Percentiles rank a stretch among this genome's conserved stretches.
These are phyloP conservation scores for Penicillium antarcticum DNA, from an alignment of 495 filamentous ascomycete species.

Conservation along the genomic window DNA sequence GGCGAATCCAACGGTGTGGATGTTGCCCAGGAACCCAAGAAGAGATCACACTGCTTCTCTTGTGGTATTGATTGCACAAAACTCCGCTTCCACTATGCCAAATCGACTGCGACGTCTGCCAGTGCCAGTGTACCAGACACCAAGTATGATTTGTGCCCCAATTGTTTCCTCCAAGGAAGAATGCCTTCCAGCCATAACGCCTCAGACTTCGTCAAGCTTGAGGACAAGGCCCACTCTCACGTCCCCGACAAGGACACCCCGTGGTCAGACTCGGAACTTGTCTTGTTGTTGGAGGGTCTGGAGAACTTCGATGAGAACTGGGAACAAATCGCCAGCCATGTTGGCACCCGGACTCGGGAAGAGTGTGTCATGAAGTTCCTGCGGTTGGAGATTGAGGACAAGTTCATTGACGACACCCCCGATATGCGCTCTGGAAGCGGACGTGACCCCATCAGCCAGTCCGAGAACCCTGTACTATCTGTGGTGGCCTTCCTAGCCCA, in stretches of 20 bases:
- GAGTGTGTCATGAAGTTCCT: slow-evolving; percentile 96
- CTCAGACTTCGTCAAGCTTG: slow-evolving; percentile 78
- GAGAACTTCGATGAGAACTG: slow-evolving; percentile 94
- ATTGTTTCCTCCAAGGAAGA: slow-evolving; percentile 78
- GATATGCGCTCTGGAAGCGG: slow-evolving; percentile 65
- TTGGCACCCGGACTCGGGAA: slow-evolving; percentile 86
- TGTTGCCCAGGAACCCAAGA: slow-evolving; percentile 57
- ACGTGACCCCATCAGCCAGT: slow-evolving; percentile 78
- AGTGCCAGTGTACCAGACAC: slow-evolving; percentile 54
- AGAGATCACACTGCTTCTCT: slow-evolving; percentile 76
- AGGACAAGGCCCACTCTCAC: slow-evolving; percentile 73
- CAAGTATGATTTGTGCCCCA: slow-evolving; percentile 85
- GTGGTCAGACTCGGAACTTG: slow-evolving; percentile 86
- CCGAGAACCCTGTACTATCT: slow-evolving; percentile 92
- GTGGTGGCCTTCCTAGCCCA: slow-evolving; percentile 90
- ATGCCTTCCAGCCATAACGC: slow-evolving; percentile 70
- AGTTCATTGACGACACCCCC: slow-evolving; percentile 75
- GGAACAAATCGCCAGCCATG: slow-evolving; percentile 86
- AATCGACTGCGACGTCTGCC: slow-evolving; percentile 53
- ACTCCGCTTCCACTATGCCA: slow-evolving; percentile 82
- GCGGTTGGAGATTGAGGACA: slow-evolving; percentile 85
- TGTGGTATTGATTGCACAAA: slow-evolving; percentile 93
- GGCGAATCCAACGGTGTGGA: slow-evolving; percentile 70
- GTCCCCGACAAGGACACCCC: slow-evolving; percentile 76
- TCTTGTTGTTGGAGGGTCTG: slow-evolving; percentile 81